Percentiles rank a stretch among this genome's conserved stretches.
Evolutionary conservation across 768 basidiomycete genomes (phyloP).

Genomic region (Termitomyces sp.): DNA sequence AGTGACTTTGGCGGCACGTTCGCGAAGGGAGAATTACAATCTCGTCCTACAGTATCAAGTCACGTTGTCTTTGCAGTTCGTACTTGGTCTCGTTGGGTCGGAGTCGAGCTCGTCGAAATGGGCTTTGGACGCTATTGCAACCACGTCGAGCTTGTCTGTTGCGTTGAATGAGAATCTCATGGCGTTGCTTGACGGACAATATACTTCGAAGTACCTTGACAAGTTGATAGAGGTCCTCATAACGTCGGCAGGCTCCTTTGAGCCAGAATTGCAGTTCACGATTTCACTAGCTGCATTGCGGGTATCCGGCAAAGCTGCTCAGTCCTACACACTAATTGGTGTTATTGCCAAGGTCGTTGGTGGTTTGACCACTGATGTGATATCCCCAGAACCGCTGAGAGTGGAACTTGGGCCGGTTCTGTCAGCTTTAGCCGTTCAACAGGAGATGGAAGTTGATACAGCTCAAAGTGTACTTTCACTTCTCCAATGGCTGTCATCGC

Average conservation of each 20-base stretch:
- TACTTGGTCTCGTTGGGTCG: conserved; percentile 37
- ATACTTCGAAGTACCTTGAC: conserved; percentile 39
- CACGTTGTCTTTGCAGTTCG: conserved; percentile 41
- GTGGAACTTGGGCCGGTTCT: conserved; percentile 30
- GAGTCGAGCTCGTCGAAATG: conserved; percentile 35
- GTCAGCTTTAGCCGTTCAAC: conserved; percentile 21
- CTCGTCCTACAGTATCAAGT: conserved; percentile 43
- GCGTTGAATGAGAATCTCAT: conserved; percentile 37
- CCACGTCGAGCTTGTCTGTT: conserved; percentile 35
- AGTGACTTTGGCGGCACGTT: conserved; percentile 25
- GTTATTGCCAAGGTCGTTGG: conserved; percentile 20
- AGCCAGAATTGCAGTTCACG: conserved; percentile 23
- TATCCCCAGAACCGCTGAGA: conserved; percentile 24
- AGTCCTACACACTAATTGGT: conserved; percentile 11
- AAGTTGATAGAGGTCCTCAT: conserved; percentile 30
- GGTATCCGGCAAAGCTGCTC: conserved; percentile 17
- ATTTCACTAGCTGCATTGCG: conserved; percentile 28
- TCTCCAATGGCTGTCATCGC: conserved; percentile 52
- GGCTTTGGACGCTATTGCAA: conserved; percentile 37
- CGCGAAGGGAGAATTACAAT: conserved; percentile 26
- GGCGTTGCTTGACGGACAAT: conserved; percentile 40
- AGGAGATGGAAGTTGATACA: conserved; percentile 27
- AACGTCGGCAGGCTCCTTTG: conserved; percentile 20
- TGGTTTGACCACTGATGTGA: conserved; percentile 15
- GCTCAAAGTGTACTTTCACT: conserved; percentile 36